These are phyloP conservation scores for Musa troglodytarum DNA, from an alignment of 176 grass and related monocot species.

Conservation along the genomic window DNA sequence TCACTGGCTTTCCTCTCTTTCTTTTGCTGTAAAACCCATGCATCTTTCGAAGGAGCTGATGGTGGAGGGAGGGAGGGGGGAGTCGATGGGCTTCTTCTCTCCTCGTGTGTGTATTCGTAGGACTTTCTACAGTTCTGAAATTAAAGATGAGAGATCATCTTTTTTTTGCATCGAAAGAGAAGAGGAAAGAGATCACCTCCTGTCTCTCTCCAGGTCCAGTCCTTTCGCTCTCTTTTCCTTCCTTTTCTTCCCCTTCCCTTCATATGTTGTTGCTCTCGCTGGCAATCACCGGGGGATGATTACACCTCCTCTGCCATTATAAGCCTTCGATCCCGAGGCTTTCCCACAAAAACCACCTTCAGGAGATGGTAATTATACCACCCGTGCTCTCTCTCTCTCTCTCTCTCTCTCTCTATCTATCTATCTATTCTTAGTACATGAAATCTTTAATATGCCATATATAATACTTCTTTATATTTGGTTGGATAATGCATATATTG, in stretches of 20 bases:
- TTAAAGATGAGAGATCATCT: slow-evolving; percentile 3
- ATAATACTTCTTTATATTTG: slow-evolving; percentile 3
- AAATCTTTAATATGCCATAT: slow-evolving; percentile 25
- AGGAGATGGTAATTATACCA: slow-evolving; percentile 20
- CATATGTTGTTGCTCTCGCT: slow-evolving; percentile 10
- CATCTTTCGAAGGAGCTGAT: no score
- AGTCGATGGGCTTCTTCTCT: no score
- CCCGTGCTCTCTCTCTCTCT: background rate
- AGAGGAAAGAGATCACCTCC: background rate
- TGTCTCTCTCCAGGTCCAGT: no score
- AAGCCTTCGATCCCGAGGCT: slow-evolving; percentile 27
- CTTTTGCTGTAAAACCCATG: no score
- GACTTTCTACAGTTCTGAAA: slow-evolving; percentile 20
- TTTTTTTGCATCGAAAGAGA: background rate
- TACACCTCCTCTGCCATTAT: slow-evolving; percentile 10
- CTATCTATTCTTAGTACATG: slow-evolving; percentile 31
- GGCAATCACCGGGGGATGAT: slow-evolving; percentile 41
- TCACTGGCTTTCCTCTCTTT: background rate
- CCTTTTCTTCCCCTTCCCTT: background rate
- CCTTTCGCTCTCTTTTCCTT: background rate
- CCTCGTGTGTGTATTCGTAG: no score
- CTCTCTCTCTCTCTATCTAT: slow-evolving; percentile 6
- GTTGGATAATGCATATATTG: slow-evolving; percentile 1
- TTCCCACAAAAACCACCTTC: slow-evolving; percentile 14
- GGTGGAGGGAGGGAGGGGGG: no score